phyloP scores from a whole-genome alignment of 495 filamentous ascomycete species.

The Copromyces sp. region DNA sequence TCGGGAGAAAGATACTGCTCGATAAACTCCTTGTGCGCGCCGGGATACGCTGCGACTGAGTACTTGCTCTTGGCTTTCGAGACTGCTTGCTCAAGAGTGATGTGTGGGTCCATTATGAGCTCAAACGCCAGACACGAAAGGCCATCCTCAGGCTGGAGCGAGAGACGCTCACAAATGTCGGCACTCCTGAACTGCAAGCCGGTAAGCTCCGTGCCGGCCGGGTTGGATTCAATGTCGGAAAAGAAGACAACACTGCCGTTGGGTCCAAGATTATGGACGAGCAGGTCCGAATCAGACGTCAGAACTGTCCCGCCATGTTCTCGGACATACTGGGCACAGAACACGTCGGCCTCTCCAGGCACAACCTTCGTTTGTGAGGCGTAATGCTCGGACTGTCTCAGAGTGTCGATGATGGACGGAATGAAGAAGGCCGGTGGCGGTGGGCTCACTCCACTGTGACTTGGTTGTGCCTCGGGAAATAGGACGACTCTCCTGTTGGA shows the following conservation, averaged over 20 bases:
- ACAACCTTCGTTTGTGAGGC: slow-evolving; percentile 43
- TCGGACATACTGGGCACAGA: slow-evolving; percentile 50
- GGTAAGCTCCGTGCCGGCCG: slow-evolving; percentile 16
- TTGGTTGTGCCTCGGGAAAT: slow-evolving; percentile 14
- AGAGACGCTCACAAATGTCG: slow-evolving; percentile 29
- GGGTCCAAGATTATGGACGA: slow-evolving; percentile 53
- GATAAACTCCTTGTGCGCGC: slow-evolving; percentile 33
- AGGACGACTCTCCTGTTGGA: slow-evolving; percentile 2
- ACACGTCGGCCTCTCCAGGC: slow-evolving; percentile 61
- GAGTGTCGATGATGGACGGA: slow-evolving; percentile 53
- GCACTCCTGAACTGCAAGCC: slow-evolving; percentile 28
- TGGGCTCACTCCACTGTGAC: slow-evolving; percentile 13
- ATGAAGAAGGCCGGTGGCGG: slow-evolving; percentile 58
- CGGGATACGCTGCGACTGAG: slow-evolving; percentile 3
- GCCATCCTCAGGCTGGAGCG: slow-evolving; percentile 13
- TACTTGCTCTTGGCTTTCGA: slow-evolving; percentile 13
- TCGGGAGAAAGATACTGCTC: slow-evolving; percentile 31
- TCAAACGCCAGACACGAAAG: slow-evolving; percentile 30
- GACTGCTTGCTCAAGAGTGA: slow-evolving; percentile 21
- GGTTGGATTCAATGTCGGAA: slow-evolving; percentile 31
- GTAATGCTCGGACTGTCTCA: slow-evolving; percentile 37
- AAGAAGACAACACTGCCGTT: slow-evolving; percentile 51
- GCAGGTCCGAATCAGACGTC: slow-evolving; percentile 66
- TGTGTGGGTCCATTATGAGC: slow-evolving; percentile 22
- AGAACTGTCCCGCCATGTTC: slow-evolving; percentile 43